Evolutionary conservation across 148 eudicot genomes (phyloP).

Genomic region (Persicaria maculosa): DNA sequence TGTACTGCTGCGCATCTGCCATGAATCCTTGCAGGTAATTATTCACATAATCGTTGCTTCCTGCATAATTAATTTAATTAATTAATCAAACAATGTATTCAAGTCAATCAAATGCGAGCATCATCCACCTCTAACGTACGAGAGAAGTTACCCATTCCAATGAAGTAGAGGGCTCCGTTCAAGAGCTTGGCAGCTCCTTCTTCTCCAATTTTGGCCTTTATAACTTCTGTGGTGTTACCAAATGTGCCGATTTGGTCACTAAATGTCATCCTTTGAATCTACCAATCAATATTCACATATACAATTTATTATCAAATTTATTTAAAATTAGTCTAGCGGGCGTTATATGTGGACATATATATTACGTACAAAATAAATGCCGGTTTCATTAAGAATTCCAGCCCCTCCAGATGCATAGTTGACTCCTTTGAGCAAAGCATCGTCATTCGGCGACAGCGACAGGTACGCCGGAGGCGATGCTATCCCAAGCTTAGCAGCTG

Average conservation of each 20-base stretch:
- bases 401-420: slow-evolving; percentile 98
- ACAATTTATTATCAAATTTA: neutral
- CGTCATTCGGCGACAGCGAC: slow-evolving; percentile 49
- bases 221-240: slow-evolving; percentile 51
- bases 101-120: neutral
- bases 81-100: neutral
- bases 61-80: slow-evolving; percentile 22
- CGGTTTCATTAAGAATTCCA: slow-evolving; percentile 92
- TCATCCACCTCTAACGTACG: slow-evolving; percentile 10
- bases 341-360: too few species aligned
- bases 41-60: slow-evolving; percentile 93
- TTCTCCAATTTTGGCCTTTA: slow-evolving; percentile 59
- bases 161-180: slow-evolving; percentile 60
- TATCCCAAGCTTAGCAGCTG: slow-evolving; percentile 74
- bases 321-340: neutral
- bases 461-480: slow-evolving; percentile 77
- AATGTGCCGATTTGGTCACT: slow-evolving; percentile 71
- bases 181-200: slow-evolving; percentile 47
- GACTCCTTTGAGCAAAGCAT: slow-evolving; percentile 69
- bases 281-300: neutral
- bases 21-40: slow-evolving; percentile 84
- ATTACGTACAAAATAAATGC: slow-evolving; percentile 60
- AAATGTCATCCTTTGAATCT: slow-evolving; percentile 74
- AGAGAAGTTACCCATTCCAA: slow-evolving; percentile 93
- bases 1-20: slow-evolving; percentile 59